phyloP scores from a whole-genome alignment of 2,329 filamentous ascomycete species.

The Diplocarpon mali region DNA sequence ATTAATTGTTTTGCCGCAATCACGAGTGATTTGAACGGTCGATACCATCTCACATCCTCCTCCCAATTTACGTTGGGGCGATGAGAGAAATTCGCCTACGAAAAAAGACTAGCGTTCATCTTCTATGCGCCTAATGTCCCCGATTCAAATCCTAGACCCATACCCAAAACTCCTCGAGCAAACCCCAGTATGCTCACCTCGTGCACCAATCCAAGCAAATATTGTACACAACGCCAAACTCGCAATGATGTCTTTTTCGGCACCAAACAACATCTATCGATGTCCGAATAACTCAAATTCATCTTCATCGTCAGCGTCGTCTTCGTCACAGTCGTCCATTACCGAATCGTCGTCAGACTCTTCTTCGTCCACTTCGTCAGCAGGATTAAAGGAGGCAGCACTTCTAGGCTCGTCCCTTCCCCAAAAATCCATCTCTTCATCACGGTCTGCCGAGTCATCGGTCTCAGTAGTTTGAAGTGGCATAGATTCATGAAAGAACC shows the following conservation, averaged over 20 bases:
- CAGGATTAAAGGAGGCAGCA: constrained; percentile 19
- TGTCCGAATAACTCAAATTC: constrained; percentile 32
- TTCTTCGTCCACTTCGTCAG: constrained; percentile 24
- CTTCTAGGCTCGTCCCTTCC: constrained; percentile 35
- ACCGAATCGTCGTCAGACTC: constrained; percentile 31
- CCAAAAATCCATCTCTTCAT: constrained; percentile 37
- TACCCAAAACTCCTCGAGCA: not conserved
- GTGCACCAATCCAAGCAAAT: no score
- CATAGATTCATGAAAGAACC: constrained; percentile 17
- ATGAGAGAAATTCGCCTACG: no score
- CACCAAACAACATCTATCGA: not conserved
- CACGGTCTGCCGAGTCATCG: constrained; percentile 35
- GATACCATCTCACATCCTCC: no score
- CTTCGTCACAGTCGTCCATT: constrained; percentile 28
- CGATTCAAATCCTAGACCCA: not conserved
- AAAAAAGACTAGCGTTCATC: no score
- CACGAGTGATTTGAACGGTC: no score
- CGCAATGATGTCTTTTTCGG: not conserved
- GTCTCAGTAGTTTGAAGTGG: constrained; percentile 33
- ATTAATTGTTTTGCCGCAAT: no score
- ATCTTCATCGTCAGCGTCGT: constrained; percentile 36
- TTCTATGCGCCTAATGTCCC: not conserved
- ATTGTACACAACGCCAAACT: not conserved
- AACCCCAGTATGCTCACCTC: not conserved
- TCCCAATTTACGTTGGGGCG: no score